Evolutionary conservation across 1,284 basidiomycete species (phyloP), one percentile per base, ranked within the genome.

Genomic region (Tilletia horrida): DNA sequence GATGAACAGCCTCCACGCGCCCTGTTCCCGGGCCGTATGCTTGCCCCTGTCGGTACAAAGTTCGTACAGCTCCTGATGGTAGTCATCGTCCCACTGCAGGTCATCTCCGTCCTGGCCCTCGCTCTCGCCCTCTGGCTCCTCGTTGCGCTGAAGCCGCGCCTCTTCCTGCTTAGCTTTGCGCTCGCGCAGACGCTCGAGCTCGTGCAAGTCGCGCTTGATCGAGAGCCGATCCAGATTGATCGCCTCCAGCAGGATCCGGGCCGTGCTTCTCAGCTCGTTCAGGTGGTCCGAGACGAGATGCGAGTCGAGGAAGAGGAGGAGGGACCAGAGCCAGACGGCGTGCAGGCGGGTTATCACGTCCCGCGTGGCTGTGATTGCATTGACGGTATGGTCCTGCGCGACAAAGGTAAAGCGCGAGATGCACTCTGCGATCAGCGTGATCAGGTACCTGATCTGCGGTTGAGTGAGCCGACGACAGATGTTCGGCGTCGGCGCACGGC

Each of bases 251-350:
- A 59, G 23, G 29, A 18, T 40, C 7, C 55, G 55, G 18, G 55
- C 55, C 11, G 27, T 8, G 55, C 21, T 59, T 3, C 55, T 7
- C 25, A 59, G 55, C 29, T 59, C 55, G 55, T 40, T 35, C 1
- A 59, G 55, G 6, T 59, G 29, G 29, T 59, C 55, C 16, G 55
- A 31, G 25, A 59, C 1, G 6, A 59, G 55, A 16, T 59, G 55
- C 16, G 27, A 25, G n/a, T 59, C 55, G 55, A 59, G 55, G 8
- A 59, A 16, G 29, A 29, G 8, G 55, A 59, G 27, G 13, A 59
- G 55, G 14, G 55, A 31, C 18, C 27, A 59, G 23, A 59, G 23
- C 55, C 55, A 59, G 27, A 14, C 13, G 6, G 29, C 31, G 16
- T 59, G 55, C 27, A 59, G 29, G 14, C 16, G 27, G 55, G 31